Evolutionary conservation across 352 stramenopile species (phyloP), one percentile per base, ranked within the genome.

Genomic region (Globisporangium apiculatum): DNA sequence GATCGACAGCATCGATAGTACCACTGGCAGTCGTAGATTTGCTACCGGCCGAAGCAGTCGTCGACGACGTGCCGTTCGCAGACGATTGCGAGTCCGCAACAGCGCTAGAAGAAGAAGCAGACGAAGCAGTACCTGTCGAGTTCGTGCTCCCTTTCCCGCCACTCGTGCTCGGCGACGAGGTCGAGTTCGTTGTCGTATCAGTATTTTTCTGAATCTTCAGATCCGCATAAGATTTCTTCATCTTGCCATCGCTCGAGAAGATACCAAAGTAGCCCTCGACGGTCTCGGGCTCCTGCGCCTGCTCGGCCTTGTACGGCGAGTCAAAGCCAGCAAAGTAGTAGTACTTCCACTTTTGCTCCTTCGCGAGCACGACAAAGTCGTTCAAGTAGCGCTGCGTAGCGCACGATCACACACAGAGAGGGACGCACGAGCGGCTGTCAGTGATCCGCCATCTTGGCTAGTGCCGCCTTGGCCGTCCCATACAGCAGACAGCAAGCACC

Each of bases 311-410:
- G 72, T 86, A 91, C 37, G 79, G 70, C 49, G 83, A 89, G 64
- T 95, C 85, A 14, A 95, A 91, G 57, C 73, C 85, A 1, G 82
- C 72, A 61, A 94, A 94, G 73, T 91, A 94, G 74, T 91, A 94
- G 68, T 93, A 92, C 69, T 91, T 89, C 76, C 79, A 90, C 24
- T 75, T 73, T 58, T 88, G 64, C 38, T 70, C 58, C 15, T 73
- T 73, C 3, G 84, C 80, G 50, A 90, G 70, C 48, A 75, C 47
- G 60, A 80, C 84, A 56, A 94, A 91, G 71, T 92, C 77, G 57
- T 91, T 83, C 55, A 92, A 58, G 72, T 89, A 94, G 8, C 52
- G 72, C 70, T 80, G 51, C n/a, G 49, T 6, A 9, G 8, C 15
- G 55, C 11, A 42, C 14, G 6, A 7, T 49, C 45, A 49, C 5